These are phyloP conservation scores for Ganoderma boninense DNA, from an alignment of 1,284 basidiomycete species.

Conservation along the genomic window DNA sequence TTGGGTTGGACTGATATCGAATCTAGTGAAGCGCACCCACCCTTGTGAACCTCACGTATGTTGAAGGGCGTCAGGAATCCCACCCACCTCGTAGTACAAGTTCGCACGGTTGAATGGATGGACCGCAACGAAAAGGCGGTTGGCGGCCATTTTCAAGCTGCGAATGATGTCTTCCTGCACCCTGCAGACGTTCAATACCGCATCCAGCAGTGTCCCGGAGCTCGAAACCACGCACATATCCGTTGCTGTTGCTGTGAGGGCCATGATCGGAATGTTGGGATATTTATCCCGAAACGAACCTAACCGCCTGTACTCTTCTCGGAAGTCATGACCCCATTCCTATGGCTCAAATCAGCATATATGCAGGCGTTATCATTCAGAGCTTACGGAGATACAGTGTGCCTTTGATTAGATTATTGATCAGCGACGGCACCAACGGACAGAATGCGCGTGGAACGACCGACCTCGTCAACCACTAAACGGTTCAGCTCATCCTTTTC, in stretches of 20 bases:
- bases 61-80: neutral
- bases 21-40: slow-evolving; percentile 50
- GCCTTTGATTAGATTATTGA: slow-evolving; percentile 53
- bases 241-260: slow-evolving; percentile 83
- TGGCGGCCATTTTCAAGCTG: slow-evolving; percentile 66
- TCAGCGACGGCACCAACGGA: neutral
- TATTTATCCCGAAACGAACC: slow-evolving; percentile 76
- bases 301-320: slow-evolving; percentile 76
- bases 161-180: slow-evolving; percentile 78
- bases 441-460: neutral
- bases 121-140: slow-evolving; percentile 66
- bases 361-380: neutral
- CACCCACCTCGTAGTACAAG: slow-evolving; percentile 79
- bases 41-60: neutral
- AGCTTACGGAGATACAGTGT: slow-evolving; percentile 81
- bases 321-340: slow-evolving; percentile 90
- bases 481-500: slow-evolving; percentile 67
- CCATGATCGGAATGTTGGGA: slow-evolving; percentile 82
- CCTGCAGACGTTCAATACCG: slow-evolving; percentile 11
- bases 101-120: slow-evolving; percentile 86
- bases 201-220: slow-evolving; percentile 5
- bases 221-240: slow-evolving; percentile 50
- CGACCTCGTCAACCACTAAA: slow-evolving; percentile 83
- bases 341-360: slow-evolving; percentile 35
- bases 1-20: slow-evolving; percentile 62